These are phyloP conservation scores for Coniochaeta sp. DNA, from an alignment of 2,329 filamentous ascomycete genomes.

Conservation along the genomic window DNA sequence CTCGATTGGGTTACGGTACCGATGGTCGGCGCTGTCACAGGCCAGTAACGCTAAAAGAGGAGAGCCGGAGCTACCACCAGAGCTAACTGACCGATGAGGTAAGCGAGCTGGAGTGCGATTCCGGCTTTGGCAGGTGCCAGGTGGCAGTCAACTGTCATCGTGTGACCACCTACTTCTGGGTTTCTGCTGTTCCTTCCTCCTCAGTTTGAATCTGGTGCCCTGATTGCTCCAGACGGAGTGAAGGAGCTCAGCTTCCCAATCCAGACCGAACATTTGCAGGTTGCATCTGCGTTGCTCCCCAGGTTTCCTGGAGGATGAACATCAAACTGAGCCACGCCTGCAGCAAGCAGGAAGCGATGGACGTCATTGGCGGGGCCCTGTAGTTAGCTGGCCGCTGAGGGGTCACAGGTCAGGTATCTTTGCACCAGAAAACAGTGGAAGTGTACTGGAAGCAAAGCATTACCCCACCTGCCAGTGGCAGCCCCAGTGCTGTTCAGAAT, in stretches of 20 bases:
- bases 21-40: neutral
- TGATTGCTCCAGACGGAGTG: no score
- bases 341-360: no score
- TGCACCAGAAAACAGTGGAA: neutral
- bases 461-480: neutral
- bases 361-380: constrained; percentile 2
- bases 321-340: no score
- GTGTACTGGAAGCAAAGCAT: neutral
- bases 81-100: no score
- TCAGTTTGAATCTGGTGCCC: neutral
- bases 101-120: neutral
- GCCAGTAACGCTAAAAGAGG: neutral
- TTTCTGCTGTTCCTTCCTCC: neutral
- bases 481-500: neutral
- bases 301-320: no score
- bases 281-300: no score
- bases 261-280: neutral
- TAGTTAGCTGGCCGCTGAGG: neutral
- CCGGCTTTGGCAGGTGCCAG: no score
- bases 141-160: neutral
- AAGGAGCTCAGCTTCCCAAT: no score
- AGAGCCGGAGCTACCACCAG: neutral
- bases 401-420: neutral
- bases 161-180: no score
- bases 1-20: neutral